A percentile compares a stretch with the other conserved stretches of the same genome.
Conservation (phyloP, 495 filamentous ascomycete genomes). For the Neurospora discreta region DNA sequence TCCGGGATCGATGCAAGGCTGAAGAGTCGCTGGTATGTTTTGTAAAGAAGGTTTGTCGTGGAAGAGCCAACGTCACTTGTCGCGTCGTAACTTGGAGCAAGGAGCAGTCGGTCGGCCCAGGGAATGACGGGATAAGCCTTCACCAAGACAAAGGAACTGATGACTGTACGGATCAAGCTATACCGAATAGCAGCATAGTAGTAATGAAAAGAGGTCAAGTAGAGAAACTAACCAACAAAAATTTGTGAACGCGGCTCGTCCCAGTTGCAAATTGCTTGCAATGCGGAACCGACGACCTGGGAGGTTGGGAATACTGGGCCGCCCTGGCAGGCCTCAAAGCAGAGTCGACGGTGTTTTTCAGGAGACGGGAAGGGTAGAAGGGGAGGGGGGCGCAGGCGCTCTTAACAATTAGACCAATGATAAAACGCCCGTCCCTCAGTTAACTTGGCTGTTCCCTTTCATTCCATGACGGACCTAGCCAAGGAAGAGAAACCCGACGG, state of each 20-base stretch:
- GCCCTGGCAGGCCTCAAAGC: constrained; percentile 6
- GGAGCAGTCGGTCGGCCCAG: not conserved
- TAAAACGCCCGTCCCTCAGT: not conserved
- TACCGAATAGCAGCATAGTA: not conserved
- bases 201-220: not conserved
- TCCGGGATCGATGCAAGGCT: not conserved
- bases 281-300: not conserved
- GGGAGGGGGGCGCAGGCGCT: constrained; percentile 4
- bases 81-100: not conserved
- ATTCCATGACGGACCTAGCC: not conserved
- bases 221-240: constrained; percentile 12
- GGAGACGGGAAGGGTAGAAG: constrained; percentile 9
- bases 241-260: constrained; percentile 12
- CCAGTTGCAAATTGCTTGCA: constrained; percentile 5
- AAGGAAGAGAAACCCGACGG: not conserved
- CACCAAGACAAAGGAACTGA: not conserved
- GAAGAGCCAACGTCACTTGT: not conserved
- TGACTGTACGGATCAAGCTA: not conserved
- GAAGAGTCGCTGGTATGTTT: not conserved
- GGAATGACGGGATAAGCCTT: not conserved
- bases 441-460: not conserved
- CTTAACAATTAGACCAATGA: constrained; percentile 2
- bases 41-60: not conserved
- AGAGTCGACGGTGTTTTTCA: constrained; percentile 4
- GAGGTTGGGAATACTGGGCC: constrained; percentile 9